Evolutionary conservation across 2,329 filamentous ascomycete species (phyloP).

Genomic region (Cladosporium oxysporum): DNA sequence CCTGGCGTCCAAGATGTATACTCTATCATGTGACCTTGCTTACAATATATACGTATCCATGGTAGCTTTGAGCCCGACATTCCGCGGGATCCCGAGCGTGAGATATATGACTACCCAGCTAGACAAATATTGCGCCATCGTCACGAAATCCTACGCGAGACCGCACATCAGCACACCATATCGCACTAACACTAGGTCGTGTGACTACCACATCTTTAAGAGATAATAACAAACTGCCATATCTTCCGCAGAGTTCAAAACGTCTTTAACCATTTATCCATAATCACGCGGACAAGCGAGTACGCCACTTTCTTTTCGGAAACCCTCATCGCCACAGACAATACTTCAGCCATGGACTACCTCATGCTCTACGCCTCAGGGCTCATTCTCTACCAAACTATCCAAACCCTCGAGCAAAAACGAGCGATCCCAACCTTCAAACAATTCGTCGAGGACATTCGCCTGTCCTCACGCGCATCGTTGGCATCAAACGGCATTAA

Average conservation of each 20-base stretch:
- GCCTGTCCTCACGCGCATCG: neutral
- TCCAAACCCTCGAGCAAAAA: constrained; percentile 6
- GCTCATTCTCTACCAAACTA: constrained; percentile 6
- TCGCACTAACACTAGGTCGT: neutral
- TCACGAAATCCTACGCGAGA: constrained; percentile 9
- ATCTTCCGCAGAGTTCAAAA: neutral
- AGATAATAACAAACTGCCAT: neutral
- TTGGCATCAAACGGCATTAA: constrained; percentile 3
- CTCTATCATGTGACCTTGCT: neutral
- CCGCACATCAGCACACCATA: constrained; percentile 10
- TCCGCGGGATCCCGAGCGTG: neutral
- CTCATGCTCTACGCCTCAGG: constrained; percentile 16
- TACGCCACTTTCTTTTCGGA: neutral
- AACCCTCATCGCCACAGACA: neutral
- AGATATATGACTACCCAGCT: neutral
- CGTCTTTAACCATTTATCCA: neutral
- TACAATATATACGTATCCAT: neutral
- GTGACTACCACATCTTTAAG: neutral
- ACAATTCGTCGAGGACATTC: neutral
- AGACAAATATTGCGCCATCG: constrained; percentile 3
- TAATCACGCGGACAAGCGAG: neutral
- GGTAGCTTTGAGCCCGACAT: neutral
- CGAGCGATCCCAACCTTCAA: constrained; percentile 6
- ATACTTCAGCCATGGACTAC: neutral
- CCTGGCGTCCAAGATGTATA: neutral